Conservation (phyloP, 148 eudicot species). For the Gaultheria prostrata region DNA sequence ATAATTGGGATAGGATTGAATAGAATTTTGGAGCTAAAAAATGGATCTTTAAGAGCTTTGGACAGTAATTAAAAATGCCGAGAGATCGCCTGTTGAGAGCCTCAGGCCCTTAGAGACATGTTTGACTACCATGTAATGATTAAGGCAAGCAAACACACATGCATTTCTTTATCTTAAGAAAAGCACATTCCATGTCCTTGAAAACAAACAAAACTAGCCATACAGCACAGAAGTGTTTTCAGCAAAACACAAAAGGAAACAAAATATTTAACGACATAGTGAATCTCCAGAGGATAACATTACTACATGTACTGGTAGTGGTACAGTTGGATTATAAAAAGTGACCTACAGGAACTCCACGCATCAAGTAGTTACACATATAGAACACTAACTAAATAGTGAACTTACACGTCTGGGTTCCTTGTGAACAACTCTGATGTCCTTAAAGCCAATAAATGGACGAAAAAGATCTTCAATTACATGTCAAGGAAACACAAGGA, state of each 20-base stretch:
- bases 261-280: neutral
- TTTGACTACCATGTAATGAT: neutral
- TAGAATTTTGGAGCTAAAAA: too few relatives aligned
- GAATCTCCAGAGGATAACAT: slow-evolving; percentile 2
- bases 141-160: neutral
- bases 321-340: neutral
- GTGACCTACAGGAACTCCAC: neutral
- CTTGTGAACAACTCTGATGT: slow-evolving; percentile 88
- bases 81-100: too few relatives aligned
- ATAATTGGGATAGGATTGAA: too few relatives aligned
- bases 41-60: too few relatives aligned
- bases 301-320: neutral
- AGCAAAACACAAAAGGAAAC: neutral
- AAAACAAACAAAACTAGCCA: neutral
- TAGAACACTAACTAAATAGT: neutral
- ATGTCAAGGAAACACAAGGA: slow-evolving; percentile 51
- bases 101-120: neutral
- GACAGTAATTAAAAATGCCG: too few relatives aligned
- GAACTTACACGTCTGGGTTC: slow-evolving; percentile 89
- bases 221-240: neutral
- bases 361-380: slow-evolving; percentile 9
- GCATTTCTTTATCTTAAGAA: neutral
- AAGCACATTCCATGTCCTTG: neutral
- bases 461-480: slow-evolving; percentile 77
- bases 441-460: slow-evolving; percentile 91